Conservation (phyloP, 257 asterid species). For the Solanum dulcamara region DNA sequence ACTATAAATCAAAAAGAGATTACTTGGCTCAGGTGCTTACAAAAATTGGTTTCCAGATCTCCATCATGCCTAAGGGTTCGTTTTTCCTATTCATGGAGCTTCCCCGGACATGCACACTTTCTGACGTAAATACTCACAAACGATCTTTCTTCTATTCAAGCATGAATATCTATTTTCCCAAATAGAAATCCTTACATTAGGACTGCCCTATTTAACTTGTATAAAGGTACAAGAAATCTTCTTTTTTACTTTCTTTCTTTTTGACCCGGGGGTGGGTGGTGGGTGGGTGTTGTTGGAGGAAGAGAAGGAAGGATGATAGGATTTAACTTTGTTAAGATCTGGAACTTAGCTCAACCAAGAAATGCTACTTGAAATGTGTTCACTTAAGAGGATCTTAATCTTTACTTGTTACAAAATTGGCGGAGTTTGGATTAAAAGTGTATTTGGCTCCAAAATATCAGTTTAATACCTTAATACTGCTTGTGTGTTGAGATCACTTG, state of each 20-base stretch:
- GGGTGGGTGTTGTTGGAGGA: neutral
- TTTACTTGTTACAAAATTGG: neutral
- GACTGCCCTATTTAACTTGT: neutral
- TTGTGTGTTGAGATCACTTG: neutral
- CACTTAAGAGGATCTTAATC: neutral
- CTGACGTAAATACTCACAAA: slow-evolving; percentile 48
- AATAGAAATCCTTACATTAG: neutral
- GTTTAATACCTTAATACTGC: neutral
- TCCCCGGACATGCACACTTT: slow-evolving; percentile 53
- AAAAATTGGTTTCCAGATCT: slow-evolving; percentile 51
- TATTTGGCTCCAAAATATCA: neutral
- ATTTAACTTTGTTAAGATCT: neutral
- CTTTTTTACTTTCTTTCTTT: neutral
- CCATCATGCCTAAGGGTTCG: slow-evolving; percentile 65
- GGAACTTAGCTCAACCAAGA: neutral
- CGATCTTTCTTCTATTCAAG: neutral
- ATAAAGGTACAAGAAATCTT: neutral
- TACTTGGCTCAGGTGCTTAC: slow-evolving; percentile 41
- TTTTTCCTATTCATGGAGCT: slow-evolving; percentile 64
- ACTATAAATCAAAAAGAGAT: slow-evolving; percentile 67
- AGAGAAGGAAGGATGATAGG: neutral
- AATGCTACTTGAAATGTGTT: neutral
- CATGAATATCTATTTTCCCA: neutral
- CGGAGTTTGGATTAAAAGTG: neutral
- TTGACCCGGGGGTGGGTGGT: neutral